phyloP scores from a whole-genome alignment of 2,329 filamentous ascomycete genomes.

The Endoconidiophora laricicola region DNA sequence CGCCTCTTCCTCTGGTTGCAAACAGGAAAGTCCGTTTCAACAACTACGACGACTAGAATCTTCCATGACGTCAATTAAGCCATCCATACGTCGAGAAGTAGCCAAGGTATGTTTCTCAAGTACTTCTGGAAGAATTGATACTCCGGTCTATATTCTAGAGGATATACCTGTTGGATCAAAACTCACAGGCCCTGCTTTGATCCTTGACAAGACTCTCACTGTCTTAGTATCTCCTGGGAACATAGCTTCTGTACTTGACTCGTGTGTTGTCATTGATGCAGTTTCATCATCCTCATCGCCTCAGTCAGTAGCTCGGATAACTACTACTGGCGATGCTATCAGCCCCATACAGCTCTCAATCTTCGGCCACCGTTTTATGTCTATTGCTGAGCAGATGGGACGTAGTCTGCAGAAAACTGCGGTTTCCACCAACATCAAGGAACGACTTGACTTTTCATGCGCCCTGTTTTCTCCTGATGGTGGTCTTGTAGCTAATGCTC shows the following conservation, averaged over 20 bases:
- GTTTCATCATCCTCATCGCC: neutral
- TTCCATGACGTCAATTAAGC: conserved; percentile 13
- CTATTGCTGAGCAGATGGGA: conserved; percentile 74
- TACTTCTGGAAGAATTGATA: conserved; percentile 51
- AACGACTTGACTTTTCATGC: conserved; percentile 68
- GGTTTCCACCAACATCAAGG: conserved; percentile 68
- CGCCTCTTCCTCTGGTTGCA: conserved; percentile 24
- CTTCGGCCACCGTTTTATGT: conserved; percentile 73
- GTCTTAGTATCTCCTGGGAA: conserved; percentile 74
- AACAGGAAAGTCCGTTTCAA: conserved; percentile 69
- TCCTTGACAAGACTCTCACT: conserved; percentile 78
- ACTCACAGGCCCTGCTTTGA: conserved; percentile 64
- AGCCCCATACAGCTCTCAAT: conserved; percentile 67
- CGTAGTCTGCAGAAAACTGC: conserved; percentile 64
- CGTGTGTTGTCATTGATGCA: conserved; percentile 73
- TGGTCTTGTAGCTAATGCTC: conserved; percentile 61
- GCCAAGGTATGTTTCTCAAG: conserved; percentile 57
- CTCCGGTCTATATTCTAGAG: conserved; percentile 68
- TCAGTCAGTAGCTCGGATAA: neutral
- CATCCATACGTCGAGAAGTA: conserved; percentile 40
- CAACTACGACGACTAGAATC: conserved; percentile 44
- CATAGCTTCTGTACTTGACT: conserved; percentile 61
- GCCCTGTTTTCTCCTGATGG: conserved; percentile 63
- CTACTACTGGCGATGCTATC: conserved; percentile 4
- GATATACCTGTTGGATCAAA: conserved; percentile 56